Percentiles rank a stretch among this genome's conserved stretches.
Evolutionary conservation across 139 green algal genomes (phyloP).

Genomic region (Volvox africanus): DNA sequence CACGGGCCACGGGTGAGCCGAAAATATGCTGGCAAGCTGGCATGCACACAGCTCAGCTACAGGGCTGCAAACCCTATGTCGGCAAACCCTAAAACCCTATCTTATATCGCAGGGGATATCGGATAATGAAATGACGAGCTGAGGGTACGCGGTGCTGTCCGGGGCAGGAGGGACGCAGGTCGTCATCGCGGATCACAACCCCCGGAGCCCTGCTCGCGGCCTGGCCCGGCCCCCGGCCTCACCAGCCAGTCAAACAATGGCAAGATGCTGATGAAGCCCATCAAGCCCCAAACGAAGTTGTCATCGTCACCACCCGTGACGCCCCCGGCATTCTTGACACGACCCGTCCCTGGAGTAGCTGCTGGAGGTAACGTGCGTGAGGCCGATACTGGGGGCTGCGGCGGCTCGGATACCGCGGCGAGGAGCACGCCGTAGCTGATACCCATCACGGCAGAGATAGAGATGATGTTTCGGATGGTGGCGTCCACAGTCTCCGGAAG

Average conservation of each 20-base stretch:
- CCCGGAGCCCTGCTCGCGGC: no score
- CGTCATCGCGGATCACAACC: no score
- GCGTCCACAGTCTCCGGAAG: conserved; percentile 16
- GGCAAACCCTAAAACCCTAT: no score
- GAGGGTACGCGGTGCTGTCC: no score
- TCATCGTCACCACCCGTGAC: background rate
- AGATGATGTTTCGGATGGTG: conserved; percentile 21
- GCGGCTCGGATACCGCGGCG: conserved; percentile 13
- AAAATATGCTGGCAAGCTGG: no score
- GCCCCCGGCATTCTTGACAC: background rate
- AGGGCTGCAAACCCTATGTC: no score
- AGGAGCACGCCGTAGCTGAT: conserved; percentile 39
- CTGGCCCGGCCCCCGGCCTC: background rate
- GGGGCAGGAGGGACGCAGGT: no score
- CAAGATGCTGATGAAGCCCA: conserved; percentile 48
- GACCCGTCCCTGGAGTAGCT: background rate
- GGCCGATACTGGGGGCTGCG: background rate
- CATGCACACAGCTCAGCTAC: no score
- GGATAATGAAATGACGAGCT: no score
- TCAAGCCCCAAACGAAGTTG: conserved; percentile 43
- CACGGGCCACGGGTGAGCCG: no score
- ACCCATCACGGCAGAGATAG: background rate
- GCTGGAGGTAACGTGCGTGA: background rate
- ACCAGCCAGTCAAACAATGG: conserved; percentile 47
- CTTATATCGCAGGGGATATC: no score